These are phyloP conservation scores for Tausonia pullulans DNA, from an alignment of 1,284 basidiomycete genomes.

Conservation along the genomic window DNA sequence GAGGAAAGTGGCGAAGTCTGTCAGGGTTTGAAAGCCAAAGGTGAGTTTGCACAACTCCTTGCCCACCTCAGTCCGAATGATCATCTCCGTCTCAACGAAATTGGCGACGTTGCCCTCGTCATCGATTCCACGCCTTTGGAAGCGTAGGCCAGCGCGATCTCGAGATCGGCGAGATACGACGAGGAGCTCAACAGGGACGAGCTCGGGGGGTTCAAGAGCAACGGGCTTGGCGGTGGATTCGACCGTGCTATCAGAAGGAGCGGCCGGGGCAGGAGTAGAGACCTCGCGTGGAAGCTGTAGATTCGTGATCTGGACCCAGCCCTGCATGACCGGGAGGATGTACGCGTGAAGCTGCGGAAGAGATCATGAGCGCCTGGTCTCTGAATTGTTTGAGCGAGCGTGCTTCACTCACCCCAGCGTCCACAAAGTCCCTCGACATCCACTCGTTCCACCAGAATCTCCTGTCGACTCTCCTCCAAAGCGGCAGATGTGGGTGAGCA, in stretches of 20 bases:
- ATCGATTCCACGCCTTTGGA: constrained; percentile 44
- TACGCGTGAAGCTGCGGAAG: constrained; percentile 52
- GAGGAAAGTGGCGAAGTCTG: neutral
- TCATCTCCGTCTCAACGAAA: constrained; percentile 46
- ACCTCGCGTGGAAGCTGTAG: constrained; percentile 46
- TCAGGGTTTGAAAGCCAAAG: constrained; percentile 20
- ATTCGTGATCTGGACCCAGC: constrained; percentile 61
- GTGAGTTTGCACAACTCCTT: too few species aligned
- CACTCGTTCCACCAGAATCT: constrained; percentile 45
- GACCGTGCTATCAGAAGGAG: neutral
- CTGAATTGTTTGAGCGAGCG: too few species aligned
- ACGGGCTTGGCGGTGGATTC: neutral
- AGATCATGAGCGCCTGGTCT: neutral
- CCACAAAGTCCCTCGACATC: constrained; percentile 29
- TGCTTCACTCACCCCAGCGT: constrained; percentile 25
- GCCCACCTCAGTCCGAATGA: constrained; percentile 60
- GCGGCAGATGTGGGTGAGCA: constrained; percentile 31
- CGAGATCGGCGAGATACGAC: constrained; percentile 41
- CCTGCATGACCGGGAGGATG: constrained; percentile 79
- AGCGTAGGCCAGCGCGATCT: constrained; percentile 43
- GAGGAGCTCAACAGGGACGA: constrained; percentile 35
- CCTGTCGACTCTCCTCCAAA: constrained; percentile 40
- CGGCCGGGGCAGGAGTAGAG: neutral
- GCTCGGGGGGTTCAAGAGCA: constrained; percentile 7
- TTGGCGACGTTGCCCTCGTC: constrained; percentile 44